Percentiles rank a stretch among this genome's conserved stretches.
Evolutionary conservation across 177 flowering plant species (phyloP).

Genomic region (Vitis hybrid): DNA sequence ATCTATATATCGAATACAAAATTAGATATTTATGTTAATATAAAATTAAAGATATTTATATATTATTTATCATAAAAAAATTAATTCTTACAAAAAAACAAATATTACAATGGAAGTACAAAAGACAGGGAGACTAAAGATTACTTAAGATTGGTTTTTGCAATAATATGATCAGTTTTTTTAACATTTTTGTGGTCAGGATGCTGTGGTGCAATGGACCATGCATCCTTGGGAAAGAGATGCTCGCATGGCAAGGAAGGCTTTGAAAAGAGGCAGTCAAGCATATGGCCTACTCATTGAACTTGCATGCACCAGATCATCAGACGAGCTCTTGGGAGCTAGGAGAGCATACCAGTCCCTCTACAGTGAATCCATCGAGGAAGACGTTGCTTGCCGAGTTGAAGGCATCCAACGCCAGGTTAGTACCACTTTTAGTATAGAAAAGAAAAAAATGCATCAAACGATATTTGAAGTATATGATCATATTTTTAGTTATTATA

Average conservation of each 20-base stretch:
- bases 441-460: too few relatives aligned
- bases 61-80: too few relatives aligned
- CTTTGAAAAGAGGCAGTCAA: slow-evolving; percentile 39
- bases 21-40: neutral
- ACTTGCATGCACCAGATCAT: slow-evolving; percentile 69
- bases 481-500: too few relatives aligned
- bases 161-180: neutral
- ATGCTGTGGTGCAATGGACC: slow-evolving; percentile 67
- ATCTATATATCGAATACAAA: neutral
- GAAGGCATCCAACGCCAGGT: slow-evolving; percentile 50
- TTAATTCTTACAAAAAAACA: too few relatives aligned
- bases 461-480: too few relatives aligned
- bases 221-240: slow-evolving; percentile 93
- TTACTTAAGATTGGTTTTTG: neutral
- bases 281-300: slow-evolving; percentile 49
- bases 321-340: slow-evolving; percentile 75
- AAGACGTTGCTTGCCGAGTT: slow-evolving; percentile 41
- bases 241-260: slow-evolving; percentile 59
- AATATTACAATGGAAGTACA: too few relatives aligned
- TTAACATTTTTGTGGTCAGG: slow-evolving; percentile 24
- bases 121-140: too few relatives aligned
- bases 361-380: slow-evolving; percentile 71
- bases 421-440: neutral
- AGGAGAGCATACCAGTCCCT: slow-evolving; percentile 82
- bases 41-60: too few relatives aligned